Conservation (phyloP, 495 filamentous ascomycete genomes). For the Tuber magnatum region DNA sequence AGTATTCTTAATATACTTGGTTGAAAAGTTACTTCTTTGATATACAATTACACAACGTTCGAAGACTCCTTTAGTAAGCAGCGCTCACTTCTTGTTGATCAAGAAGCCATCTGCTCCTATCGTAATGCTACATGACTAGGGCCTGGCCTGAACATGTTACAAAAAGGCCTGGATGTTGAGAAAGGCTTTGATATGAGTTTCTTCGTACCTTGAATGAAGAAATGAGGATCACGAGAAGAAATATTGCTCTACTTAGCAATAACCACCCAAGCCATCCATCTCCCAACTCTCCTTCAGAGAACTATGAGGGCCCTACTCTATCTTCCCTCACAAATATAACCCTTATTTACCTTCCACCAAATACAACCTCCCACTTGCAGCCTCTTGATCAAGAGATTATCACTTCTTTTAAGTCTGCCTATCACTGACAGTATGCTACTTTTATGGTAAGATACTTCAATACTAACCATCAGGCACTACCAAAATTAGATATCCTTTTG, state of each 20-base stretch:
- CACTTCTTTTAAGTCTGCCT: slow-evolving; percentile 23
- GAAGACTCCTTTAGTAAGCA: too few species aligned
- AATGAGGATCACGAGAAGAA: slow-evolving; percentile 21
- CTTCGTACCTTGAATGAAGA: slow-evolving; percentile 27
- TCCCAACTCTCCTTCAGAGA: slow-evolving; percentile 21
- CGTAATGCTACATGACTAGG: too few species aligned
- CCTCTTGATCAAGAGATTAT: slow-evolving; percentile 25
- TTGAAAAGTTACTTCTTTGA: too few species aligned
- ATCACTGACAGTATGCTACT: slow-evolving; percentile 19
- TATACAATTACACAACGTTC: too few species aligned
- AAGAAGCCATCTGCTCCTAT: too few species aligned
- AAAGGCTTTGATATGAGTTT: slow-evolving; percentile 35
- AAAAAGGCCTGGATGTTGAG: too few species aligned
- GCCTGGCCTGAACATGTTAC: too few species aligned
- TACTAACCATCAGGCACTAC: slow-evolving; percentile 7
- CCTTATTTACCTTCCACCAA: slow-evolving; percentile 30
- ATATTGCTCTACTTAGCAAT: slow-evolving; percentile 30
- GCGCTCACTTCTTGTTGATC: too few species aligned
- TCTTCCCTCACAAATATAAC: slow-evolving; percentile 32
- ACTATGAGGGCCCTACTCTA: slow-evolving; percentile 28
- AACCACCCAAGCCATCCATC: slow-evolving; percentile 29
- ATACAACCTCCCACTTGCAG: slow-evolving; percentile 27
- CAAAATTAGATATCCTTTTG: slow-evolving; percentile 25
- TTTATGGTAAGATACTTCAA: too few species aligned
- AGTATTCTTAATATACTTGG: too few species aligned